Evolutionary conservation across 1,284 basidiomycete species (phyloP).

Genomic region (Fomitiporia mediterranea): DNA sequence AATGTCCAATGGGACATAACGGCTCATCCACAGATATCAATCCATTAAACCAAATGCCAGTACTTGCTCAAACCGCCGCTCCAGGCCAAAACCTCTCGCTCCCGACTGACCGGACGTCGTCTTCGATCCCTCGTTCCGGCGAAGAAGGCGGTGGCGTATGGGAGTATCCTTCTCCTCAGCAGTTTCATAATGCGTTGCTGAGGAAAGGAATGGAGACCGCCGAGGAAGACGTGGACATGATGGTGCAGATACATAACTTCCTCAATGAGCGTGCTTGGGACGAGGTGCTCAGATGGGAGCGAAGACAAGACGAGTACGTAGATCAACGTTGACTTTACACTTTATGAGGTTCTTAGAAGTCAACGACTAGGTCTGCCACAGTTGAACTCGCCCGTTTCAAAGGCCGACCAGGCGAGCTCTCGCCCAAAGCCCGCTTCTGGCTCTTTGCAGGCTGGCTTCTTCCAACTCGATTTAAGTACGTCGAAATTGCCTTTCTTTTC

Average conservation of each 20-base stretch:
- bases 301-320: slow-evolving; percentile 55
- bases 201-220: slow-evolving; percentile 98
- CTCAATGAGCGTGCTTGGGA: slow-evolving; percentile 96
- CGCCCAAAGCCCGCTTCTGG: slow-evolving; percentile 85
- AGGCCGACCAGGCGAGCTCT: slow-evolving; percentile 86
- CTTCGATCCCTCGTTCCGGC: slow-evolving; percentile 79
- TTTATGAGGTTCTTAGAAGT: neutral
- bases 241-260: slow-evolving; percentile 99
- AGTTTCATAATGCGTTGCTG: slow-evolving; percentile 97
- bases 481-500: slow-evolving; percentile 21
- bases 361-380: slow-evolving; percentile 37
- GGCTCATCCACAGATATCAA: slow-evolving; percentile 41
- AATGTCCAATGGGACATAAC: slow-evolving; percentile 14
- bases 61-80: slow-evolving; percentile 65
- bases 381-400: slow-evolving; percentile 80
- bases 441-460: slow-evolving; percentile 83
- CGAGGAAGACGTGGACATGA: slow-evolving; percentile 92
- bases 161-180: slow-evolving; percentile 98
- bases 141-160: slow-evolving; percentile 47
- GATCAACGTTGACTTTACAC: slow-evolving; percentile 19
- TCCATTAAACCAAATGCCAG: slow-evolving; percentile 89
- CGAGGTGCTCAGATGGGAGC: slow-evolving; percentile 94
- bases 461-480: slow-evolving; percentile 85
- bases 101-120: slow-evolving; percentile 72
- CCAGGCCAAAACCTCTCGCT: slow-evolving; percentile 57